Evolutionary conservation across 2,329 filamentous ascomycete species (phyloP).

Genomic region (Pseudogymnoascus pannorum): DNA sequence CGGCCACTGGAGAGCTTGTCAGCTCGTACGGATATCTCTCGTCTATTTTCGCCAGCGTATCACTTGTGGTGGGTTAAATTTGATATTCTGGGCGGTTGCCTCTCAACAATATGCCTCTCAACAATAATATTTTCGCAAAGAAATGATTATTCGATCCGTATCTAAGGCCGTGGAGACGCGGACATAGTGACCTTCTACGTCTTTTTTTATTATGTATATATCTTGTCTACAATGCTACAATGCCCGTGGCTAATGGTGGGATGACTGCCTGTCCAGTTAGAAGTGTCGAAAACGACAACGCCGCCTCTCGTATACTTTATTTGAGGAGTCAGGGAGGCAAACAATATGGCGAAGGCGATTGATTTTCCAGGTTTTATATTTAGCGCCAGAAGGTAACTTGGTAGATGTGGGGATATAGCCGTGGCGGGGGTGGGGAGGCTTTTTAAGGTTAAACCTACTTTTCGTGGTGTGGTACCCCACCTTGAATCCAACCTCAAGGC

Average conservation of each 20-base stretch:
- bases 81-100: constrained; percentile 16
- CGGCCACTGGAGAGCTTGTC: constrained; percentile 21
- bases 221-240: neutral
- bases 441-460: neutral
- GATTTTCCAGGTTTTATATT: neutral
- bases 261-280: too few species aligned
- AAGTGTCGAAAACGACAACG: neutral
- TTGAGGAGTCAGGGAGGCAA: neutral
- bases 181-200: neutral
- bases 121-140: constrained; percentile 14
- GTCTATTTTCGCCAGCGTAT: constrained; percentile 20
- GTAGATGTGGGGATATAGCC: neutral
- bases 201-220: neutral
- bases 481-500: neutral
- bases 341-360: neutral
- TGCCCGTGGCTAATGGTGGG: neutral
- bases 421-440: neutral
- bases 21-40: constrained; percentile 16
- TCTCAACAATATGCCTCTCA: constrained; percentile 14
- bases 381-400: neutral
- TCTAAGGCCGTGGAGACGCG: neutral
- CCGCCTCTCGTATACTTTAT: neutral
- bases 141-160: neutral
- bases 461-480: neutral
- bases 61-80: constrained; percentile 18